phyloP scores from a whole-genome alignment of 169 alveolate genomes.

The Plasmodium malariae region DNA sequence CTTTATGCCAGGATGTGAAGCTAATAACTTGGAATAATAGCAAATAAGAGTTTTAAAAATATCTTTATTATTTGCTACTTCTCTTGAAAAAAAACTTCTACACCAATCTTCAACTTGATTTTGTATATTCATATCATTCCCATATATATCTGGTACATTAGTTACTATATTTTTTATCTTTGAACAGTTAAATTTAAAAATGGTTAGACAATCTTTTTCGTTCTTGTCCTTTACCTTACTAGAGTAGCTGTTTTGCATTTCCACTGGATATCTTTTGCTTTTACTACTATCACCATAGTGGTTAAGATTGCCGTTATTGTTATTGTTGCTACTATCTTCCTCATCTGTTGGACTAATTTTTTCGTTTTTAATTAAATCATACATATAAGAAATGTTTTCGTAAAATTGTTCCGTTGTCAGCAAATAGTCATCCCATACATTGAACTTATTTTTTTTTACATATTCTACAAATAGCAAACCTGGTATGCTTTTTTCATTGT shows the following conservation, averaged over 20 bases:
- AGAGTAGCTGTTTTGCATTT: conserved; percentile 24
- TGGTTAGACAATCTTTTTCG: conserved; percentile 6
- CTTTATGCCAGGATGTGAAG: conserved; percentile 80
- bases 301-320: too few species aligned
- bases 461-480: conserved; percentile 37
- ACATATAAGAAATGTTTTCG: conserved; percentile 76
- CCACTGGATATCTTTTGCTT: conserved; percentile 67
- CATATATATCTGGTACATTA: conserved; percentile 57
- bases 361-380: conserved; percentile 75
- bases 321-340: conserved; percentile 40
- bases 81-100: conserved; percentile 77
- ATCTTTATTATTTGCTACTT: conserved; percentile 77
- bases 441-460: conserved; percentile 74
- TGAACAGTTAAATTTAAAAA: conserved; percentile 59
- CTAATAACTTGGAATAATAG: conserved; percentile 81
- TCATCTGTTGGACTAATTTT: conserved; percentile 64
- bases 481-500: conserved; percentile 28
- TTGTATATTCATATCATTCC: conserved; percentile 78
- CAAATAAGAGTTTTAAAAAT: conserved; percentile 81
- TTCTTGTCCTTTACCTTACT: neutral
- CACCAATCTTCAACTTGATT: conserved; percentile 83
- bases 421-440: conserved; percentile 72
- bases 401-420: conserved; percentile 77
- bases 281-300: conserved; percentile 33
- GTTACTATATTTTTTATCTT: conserved; percentile 56